Evolutionary conservation across 2,329 filamentous ascomycete genomes (phyloP), one percentile per base, ranked within the genome.

Genomic region (Neonectria sp.): DNA sequence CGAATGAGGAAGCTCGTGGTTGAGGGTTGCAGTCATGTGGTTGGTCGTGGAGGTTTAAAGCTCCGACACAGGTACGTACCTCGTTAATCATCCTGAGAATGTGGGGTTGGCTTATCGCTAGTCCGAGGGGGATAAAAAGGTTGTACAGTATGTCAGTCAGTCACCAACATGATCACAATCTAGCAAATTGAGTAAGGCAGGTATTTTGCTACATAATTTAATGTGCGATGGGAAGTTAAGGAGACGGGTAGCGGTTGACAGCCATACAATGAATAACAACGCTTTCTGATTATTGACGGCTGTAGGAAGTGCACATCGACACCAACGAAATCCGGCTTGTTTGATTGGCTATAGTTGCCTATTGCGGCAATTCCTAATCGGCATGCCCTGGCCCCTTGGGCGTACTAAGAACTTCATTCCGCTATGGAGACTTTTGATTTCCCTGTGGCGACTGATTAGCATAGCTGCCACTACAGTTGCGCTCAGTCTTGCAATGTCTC

Each of bases 31-130:
- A 65, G 58, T 45, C 49, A 52, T 68, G 65, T 61, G 68, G 21
- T 60, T 21, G 48, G 49, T 13, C 29, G n/a, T 49, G 65, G 67
- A 60, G 49, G 55, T 63, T 35, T 40, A 43, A 43, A 55, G 37
- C 48, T 46, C 25, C 43, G 55, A 35, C 55, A 65, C 45, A 40
- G 51, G 56, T 70, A 65, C 64, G 60, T 69, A 59, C 60, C 62
- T 37, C 27, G 3, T 65, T 68, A 72, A 72, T 73, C 71, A 37
- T 52, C 21, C 21, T 21, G 21, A 21, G 21, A 21, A 37, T 55
- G 52, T 62, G 60, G 60, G 60, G 60, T 49, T 55, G 9, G 24
- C 35, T 51, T 31, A 31, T 21, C 27, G 27, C 17, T n/a, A 7
- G 15, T 8, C 29, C 7, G 15, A 31, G 13, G 48, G 48, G 15